A percentile compares a stretch with the other conserved stretches of the same genome.
Conservation (phyloP, 2,329 filamentous ascomycete genomes). For the Monosporascus sp. region DNA sequence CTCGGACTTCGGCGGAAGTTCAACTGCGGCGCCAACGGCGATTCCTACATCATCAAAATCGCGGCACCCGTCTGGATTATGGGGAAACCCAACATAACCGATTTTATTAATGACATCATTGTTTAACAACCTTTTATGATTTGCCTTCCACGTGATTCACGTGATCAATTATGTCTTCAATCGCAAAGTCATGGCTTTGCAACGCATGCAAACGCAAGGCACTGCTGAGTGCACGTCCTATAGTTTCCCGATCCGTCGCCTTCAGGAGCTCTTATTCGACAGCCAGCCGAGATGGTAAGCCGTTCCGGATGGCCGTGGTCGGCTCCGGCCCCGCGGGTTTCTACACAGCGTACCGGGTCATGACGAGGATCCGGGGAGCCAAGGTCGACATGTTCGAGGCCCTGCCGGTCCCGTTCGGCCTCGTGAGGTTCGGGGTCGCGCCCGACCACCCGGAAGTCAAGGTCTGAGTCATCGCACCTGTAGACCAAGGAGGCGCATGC, state of each 20-base stretch:
- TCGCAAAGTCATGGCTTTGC: conserved; percentile 24
- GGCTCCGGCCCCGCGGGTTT: conserved; percentile 95
- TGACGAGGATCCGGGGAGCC: conserved; percentile 67
- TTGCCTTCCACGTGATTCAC: no score
- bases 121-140: not conserved
- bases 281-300: conserved; percentile 32
- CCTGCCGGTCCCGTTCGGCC: conserved; percentile 84
- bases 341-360: conserved; percentile 83
- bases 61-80: no score
- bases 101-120: conserved; percentile 1
- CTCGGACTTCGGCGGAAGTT: not conserved
- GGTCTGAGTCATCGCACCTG: conserved; percentile 39
- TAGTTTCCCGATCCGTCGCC: conserved; percentile 4
- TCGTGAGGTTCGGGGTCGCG: conserved; percentile 93
- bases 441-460: conserved; percentile 98
- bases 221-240: not conserved
- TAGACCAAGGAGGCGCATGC: no score
- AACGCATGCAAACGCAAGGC: conserved; percentile 18
- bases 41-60: no score
- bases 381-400: conserved; percentile 95
- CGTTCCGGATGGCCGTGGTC: conserved; percentile 78
- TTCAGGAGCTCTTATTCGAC: conserved; percentile 18
- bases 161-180: conserved; percentile 13
- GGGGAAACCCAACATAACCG: not conserved
- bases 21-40: not conserved